Conservation (phyloP, 768 basidiomycete genomes). For the Tremella yokohamensis region DNA sequence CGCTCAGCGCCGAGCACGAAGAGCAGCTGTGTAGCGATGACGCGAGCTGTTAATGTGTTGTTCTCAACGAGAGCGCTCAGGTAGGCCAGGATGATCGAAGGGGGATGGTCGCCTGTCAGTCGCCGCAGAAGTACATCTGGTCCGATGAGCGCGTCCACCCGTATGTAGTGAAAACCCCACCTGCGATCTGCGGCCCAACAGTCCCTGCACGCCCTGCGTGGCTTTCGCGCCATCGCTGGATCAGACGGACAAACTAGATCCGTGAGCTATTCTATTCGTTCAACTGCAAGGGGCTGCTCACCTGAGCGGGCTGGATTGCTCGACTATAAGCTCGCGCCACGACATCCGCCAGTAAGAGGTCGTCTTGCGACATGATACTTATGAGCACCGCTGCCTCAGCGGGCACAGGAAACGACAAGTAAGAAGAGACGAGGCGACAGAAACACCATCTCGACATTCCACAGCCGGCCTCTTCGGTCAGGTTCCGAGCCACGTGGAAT, state of each 20-base stretch:
- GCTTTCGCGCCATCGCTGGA: neutral
- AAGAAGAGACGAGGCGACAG: too few species aligned
- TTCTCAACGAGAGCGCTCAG: neutral
- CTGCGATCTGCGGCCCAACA: neutral
- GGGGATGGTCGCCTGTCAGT: conserved; percentile 1
- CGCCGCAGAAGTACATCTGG: neutral
- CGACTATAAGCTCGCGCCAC: neutral
- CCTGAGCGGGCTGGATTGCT: neutral
- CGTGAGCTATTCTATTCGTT: neutral
- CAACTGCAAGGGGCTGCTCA: too few species aligned
- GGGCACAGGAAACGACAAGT: too few species aligned
- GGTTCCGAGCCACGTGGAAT: too few species aligned
- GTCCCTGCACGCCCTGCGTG: neutral
- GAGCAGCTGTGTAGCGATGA: neutral
- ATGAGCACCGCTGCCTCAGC: too few species aligned
- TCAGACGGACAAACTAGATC: neutral
- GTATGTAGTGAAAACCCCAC: neutral
- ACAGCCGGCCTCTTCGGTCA: too few species aligned
- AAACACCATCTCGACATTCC: too few species aligned
- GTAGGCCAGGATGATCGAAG: neutral
- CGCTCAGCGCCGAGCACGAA: conserved; percentile 2
- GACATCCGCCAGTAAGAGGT: neutral
- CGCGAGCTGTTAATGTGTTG: neutral
- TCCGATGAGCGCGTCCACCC: neutral
- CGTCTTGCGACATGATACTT: neutral